Percentiles rank a stretch among this genome's conserved stretches.
These are phyloP conservation scores for Fraxinus pennsylvanica DNA, from an alignment of 257 asterid species.

Conservation along the genomic window DNA sequence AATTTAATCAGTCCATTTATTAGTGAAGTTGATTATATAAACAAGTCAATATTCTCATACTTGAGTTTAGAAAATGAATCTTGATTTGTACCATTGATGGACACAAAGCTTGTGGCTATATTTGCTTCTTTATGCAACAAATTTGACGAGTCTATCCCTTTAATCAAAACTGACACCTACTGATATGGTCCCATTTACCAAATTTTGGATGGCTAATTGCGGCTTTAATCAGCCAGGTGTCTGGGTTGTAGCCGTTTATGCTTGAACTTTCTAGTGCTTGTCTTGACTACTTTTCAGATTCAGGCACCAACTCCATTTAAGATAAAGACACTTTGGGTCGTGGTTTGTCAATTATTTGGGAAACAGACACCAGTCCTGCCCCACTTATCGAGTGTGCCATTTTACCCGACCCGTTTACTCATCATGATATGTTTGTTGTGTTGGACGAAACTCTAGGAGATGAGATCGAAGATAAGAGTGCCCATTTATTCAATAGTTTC, in stretches of 20 bases:
- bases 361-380: not conserved
- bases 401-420: too few relatives aligned
- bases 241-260: not conserved
- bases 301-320: not conserved
- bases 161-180: not conserved
- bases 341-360: too few relatives aligned
- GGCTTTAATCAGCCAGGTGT: constrained; percentile 14
- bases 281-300: not conserved
- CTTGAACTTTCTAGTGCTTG: constrained; percentile 17
- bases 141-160: not conserved
- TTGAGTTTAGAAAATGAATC: not conserved
- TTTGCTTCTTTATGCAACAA: constrained; percentile 13
- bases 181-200: not conserved
- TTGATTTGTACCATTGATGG: not conserved
- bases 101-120: not conserved
- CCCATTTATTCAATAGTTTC: not conserved
- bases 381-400: not conserved
- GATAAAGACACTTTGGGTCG: not conserved
- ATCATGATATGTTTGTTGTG: not conserved
- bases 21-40: not conserved
- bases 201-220: not conserved
- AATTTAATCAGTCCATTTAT: not conserved
- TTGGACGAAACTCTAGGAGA: not conserved
- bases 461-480: too few relatives aligned
- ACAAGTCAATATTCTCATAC: not conserved